Evolutionary conservation across 768 basidiomycete species (phyloP).

Genomic region (Russula griseocarnosa): DNA sequence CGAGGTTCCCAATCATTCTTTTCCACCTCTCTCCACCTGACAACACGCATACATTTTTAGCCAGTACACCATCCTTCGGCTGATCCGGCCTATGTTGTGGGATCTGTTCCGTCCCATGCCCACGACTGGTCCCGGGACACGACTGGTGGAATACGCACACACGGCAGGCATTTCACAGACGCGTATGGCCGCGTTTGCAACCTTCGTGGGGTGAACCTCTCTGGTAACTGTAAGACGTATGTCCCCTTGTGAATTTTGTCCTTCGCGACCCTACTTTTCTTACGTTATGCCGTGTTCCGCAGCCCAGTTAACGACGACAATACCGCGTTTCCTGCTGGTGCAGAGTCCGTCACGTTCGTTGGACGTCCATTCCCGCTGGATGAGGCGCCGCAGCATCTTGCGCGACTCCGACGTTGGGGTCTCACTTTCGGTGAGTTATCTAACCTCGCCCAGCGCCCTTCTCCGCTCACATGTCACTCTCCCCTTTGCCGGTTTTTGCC

Average conservation of each 20-base stretch:
- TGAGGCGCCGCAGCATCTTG: slow-evolving; percentile 82
- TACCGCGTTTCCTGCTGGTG: slow-evolving; percentile 61
- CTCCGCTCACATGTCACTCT: slow-evolving; percentile 2
- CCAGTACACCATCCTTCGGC: slow-evolving; percentile 46
- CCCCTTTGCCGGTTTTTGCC: not conserved
- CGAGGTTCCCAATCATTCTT: slow-evolving; percentile 5
- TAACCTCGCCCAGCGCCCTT: not conserved
- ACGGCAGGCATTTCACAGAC: slow-evolving; percentile 83
- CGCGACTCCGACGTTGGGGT: slow-evolving; percentile 80
- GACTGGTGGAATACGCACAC: slow-evolving; percentile 55
- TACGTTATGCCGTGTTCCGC: not conserved
- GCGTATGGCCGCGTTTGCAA: slow-evolving; percentile 72
- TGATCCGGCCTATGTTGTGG: slow-evolving; percentile 43
- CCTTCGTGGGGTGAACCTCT: slow-evolving; percentile 81
- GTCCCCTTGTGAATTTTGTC: slow-evolving; percentile 31
- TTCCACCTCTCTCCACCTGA: not conserved
- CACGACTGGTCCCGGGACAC: slow-evolving; percentile 66
- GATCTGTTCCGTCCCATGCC: slow-evolving; percentile 51
- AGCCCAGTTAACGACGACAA: slow-evolving; percentile 71
- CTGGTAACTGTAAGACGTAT: slow-evolving; percentile 79
- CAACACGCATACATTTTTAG: slow-evolving; percentile 13
- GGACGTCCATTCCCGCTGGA: slow-evolving; percentile 87
- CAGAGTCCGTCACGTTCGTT: slow-evolving; percentile 72
- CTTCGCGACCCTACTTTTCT: slow-evolving; percentile 18
- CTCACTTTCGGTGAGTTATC: slow-evolving; percentile 72